phyloP scores from a whole-genome alignment of 164 flowering plant genomes.

The Litsea cubeba region DNA sequence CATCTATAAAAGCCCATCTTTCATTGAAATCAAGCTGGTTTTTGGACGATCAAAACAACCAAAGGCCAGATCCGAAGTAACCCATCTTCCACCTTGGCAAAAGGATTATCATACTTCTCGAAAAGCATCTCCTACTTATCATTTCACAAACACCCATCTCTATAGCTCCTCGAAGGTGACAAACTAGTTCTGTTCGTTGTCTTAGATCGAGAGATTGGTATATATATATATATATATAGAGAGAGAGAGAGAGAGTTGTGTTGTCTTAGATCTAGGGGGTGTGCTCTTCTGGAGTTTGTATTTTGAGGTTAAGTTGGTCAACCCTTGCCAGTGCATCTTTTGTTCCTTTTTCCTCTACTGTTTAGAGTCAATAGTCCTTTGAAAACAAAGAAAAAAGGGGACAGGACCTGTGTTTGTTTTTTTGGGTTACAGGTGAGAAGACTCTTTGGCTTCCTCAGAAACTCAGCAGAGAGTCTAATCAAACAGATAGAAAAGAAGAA shows the following conservation, averaged over 20 bases:
- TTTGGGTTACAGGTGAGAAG: not conserved
- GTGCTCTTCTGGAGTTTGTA: not conserved
- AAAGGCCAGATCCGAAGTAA: constrained; percentile 6
- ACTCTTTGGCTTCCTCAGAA: constrained; percentile 2
- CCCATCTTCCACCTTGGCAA: not conserved
- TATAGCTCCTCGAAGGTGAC: not conserved
- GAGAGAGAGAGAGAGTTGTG: not conserved
- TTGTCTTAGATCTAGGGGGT: not conserved
- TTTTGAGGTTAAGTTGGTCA: not conserved
- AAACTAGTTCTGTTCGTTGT: not conserved
- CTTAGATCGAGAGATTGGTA: not conserved
- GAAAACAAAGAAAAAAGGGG: constrained; percentile 1
- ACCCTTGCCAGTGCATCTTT: not conserved
- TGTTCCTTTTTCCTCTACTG: not conserved
- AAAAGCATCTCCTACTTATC: not conserved
- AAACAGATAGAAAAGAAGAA: not conserved
- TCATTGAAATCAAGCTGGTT: not conserved
- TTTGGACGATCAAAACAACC: not conserved
- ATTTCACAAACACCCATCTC: not conserved
- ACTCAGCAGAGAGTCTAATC: constrained; percentile 8
- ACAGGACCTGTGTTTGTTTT: not conserved
- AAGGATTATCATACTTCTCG: not conserved
- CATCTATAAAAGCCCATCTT: not conserved
- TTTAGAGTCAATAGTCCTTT: not conserved
- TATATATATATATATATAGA: not conserved